Base-by-base conservation (phyloP, 2,329 filamentous ascomycete genomes). In the Orbilia quercus region DNA sequence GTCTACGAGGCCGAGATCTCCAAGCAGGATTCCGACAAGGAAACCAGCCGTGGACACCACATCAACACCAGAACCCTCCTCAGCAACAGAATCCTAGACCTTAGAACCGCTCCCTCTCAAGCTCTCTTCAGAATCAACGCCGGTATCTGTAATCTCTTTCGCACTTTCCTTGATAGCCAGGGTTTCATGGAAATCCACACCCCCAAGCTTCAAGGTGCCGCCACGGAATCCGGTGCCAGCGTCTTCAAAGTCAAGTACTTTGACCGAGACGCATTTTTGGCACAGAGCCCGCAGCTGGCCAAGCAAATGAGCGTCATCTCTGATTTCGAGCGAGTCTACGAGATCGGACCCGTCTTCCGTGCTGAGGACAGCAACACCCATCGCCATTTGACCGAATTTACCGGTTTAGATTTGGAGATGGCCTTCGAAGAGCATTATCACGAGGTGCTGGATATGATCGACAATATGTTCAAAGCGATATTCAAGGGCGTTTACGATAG, bases 331-430 rank as follows among this genome's bases (percentile, higher is more conserved):
- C 88, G 89, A 55, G 93, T 97, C 5, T 97, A 94, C 78, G 93
- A 97, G 80, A 89, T 95, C 75, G 91, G 91, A 14, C 89, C 91
- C 1, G 92, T 97, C 5, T 97, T 97, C 84, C 88, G 93, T 76
- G 93, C 93, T 0, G 93, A 97, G 80, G 96, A 97, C 82, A 96
- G 91, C 79, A 97, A 97, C 81, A 97, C 93, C 0, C 93, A 96
- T 79, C 89, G 93, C 38, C 93, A 97, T 80, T 84, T 97, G 84
- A 96, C 93, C 0, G 93, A 97, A 80, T 97, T 96, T 80, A 97
- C 92, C 2, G 93, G 93, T 63, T 84, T 97, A 28, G 93, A 97
- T 84, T 81, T 97, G 16, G 93, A 97, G 79, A 97, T 97, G 94
- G 86, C 89, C 1, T 91, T 97, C 75, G 89, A 92, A 54, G 88